Conservation (phyloP, 202 grass and related monocot species). For the Bolboschoenoplectus hybrid region DNA sequence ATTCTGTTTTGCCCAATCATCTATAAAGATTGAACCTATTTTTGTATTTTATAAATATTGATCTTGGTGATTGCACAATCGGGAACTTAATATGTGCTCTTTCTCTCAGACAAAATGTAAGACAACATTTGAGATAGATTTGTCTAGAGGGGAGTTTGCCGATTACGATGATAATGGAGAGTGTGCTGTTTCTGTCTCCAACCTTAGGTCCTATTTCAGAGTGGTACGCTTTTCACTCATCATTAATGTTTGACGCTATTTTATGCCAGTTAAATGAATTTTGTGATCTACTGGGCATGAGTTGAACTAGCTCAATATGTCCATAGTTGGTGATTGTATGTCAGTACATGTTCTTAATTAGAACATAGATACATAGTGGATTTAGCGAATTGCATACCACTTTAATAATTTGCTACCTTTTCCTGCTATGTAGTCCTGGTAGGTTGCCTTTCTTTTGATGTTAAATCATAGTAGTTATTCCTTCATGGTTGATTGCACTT, state of each 20-base stretch:
- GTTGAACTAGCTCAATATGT: neutral
- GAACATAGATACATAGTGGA: neutral
- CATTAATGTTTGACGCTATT: neutral
- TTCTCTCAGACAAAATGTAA: constrained; percentile 20
- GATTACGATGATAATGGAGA: constrained; percentile 77
- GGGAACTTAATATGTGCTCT: constrained; percentile 7
- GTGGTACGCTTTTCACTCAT: constrained; percentile 54
- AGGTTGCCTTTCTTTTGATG: neutral
- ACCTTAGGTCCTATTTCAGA: constrained; percentile 68
- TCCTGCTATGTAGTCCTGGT: neutral
- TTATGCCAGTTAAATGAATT: neutral
- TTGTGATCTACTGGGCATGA: neutral
- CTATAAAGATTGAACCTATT: neutral
- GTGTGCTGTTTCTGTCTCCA: constrained; percentile 62
- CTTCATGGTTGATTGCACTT: neutral
- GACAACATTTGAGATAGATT: constrained; percentile 67
- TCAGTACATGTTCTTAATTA: neutral
- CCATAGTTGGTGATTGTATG: neutral
- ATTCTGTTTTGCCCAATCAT: neutral
- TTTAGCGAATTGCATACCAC: neutral
- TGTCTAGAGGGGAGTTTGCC: constrained; percentile 70
- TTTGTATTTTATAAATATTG: neutral
- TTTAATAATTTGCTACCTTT: neutral
- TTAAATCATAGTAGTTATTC: neutral
- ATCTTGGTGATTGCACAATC: neutral